These are phyloP conservation scores for Trichoderma atrobrunneum DNA, from an alignment of 2,329 filamentous ascomycete genomes.

Conservation along the genomic window DNA sequence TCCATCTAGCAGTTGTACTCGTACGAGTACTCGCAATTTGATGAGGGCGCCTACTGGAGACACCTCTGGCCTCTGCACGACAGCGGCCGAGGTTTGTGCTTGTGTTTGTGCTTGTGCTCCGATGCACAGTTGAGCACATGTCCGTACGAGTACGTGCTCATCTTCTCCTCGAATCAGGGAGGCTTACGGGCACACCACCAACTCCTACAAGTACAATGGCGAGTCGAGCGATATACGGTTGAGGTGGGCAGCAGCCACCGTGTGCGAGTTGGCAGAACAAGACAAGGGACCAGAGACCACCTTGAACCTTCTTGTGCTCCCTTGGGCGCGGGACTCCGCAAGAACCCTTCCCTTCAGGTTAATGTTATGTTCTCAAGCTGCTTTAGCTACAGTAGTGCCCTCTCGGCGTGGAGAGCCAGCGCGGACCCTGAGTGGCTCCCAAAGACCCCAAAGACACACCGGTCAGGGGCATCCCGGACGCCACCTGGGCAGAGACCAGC, in stretches of 20 bases:
- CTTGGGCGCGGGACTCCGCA: neutral
- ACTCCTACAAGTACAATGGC: neutral
- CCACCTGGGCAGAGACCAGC: neutral
- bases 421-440: slow-evolving; percentile 13
- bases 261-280: neutral
- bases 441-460: neutral
- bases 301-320: neutral
- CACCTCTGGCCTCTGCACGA: neutral
- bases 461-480: slow-evolving; percentile 14
- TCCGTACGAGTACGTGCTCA: neutral
- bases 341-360: neutral
- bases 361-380: neutral
- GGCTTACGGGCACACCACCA: neutral
- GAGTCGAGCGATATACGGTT: neutral
- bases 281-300: neutral
- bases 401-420: slow-evolving; percentile 15
- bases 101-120: neutral
- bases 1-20: neutral
- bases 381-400: neutral
- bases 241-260: neutral
- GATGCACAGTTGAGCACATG: neutral
- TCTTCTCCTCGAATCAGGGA: neutral
- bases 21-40: neutral
- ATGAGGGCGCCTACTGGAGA: neutral
- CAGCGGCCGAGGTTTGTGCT: neutral